phyloP scores from a whole-genome alignment of 2,329 filamentous ascomycete species.

The Diaporthe sp. region DNA sequence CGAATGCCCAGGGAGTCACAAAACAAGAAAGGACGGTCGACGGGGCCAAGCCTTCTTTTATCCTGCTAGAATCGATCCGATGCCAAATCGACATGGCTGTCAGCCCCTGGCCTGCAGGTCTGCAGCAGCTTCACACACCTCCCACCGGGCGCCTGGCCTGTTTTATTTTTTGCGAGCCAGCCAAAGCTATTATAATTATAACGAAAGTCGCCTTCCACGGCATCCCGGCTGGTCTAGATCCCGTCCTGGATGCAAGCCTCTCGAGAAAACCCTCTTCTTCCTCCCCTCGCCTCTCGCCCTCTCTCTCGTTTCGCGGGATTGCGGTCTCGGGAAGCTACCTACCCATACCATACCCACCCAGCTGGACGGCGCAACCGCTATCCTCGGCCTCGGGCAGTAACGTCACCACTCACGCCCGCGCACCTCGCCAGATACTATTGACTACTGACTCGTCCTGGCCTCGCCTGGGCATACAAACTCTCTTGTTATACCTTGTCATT shows the following conservation, averaged over 20 bases:
- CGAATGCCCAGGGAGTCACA: constrained; percentile 11
- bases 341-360: not conserved
- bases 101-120: constrained; percentile 6
- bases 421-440: not conserved
- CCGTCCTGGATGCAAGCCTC: constrained; percentile 8
- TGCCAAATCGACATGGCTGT: constrained; percentile 19
- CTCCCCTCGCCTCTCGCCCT: not conserved
- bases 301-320: not conserved
- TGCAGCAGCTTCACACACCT: constrained; percentile 18
- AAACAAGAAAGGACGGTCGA: not conserved
- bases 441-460: constrained; percentile 4
- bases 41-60: constrained; percentile 19
- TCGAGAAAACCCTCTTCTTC: not conserved
- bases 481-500: constrained; percentile 13
- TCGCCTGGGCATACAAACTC: not conserved
- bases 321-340: constrained; percentile 17
- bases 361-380: constrained; percentile 19
- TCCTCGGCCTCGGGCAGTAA: constrained; percentile 22
- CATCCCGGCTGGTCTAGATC: constrained; percentile 11
- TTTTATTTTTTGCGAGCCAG: not conserved
- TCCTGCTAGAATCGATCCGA: constrained; percentile 29
- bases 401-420: constrained; percentile 21
- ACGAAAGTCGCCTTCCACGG: constrained; percentile 15
- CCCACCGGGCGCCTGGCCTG: constrained; percentile 7
- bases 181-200: constrained; percentile 12